Base-by-base conservation (phyloP, 2,329 filamentous ascomycete genomes). In the Phialophora chinensis region DNA sequence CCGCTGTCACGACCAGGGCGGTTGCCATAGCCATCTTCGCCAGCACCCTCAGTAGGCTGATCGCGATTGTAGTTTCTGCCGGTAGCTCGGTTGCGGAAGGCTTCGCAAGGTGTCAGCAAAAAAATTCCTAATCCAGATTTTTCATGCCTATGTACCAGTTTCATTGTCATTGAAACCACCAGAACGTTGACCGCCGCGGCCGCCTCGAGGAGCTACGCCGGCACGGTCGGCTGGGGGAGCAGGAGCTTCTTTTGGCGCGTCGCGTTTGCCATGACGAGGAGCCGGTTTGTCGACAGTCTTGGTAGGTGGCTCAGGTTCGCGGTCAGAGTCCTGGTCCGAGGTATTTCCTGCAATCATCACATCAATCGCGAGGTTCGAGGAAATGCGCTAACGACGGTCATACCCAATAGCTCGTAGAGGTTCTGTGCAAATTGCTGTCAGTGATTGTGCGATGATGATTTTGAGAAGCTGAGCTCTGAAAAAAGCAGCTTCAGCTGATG, bases 371-470 rank as follows among this genome's bases (percentile, higher is more conserved):
- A 33, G 11, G 53, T n/a, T 29, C 29, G 29, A 60, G 31, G 47
- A 11, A 10, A 66, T 68, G 73, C 72, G 73, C 71, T 70, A 63
- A 65, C 72, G 27, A 60, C 61, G 63, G 63, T 38, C 78, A 73
- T 96, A 98, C 95, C 94, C 87, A 99, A 92, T 85, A 96, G 90
- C 88, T 95, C 94, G 88, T 91, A 98, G 79, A 91, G 90, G 88
- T 99, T 99, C 95, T 98, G 77, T 74, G 72, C 72, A 63, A 27
- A 62, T 67, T 53, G 62, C 53, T 57, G 64, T 68, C 56, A 67
- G 66, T 62, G 52, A 31, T 62, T 60, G 49, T 53, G 64, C 57
- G 35, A 14, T 25, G 42, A 66, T 67, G n/a, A 44, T 33, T 27
- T 44, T 49, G 29, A 31, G 14, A 38, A 52, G 72, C 71, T 70